Percentiles rank a stretch among this genome's conserved stretches.
Evolutionary conservation across 2,329 filamentous ascomycete genomes (phyloP).

Genomic region (Colletotrichum chlorophyti): DNA sequence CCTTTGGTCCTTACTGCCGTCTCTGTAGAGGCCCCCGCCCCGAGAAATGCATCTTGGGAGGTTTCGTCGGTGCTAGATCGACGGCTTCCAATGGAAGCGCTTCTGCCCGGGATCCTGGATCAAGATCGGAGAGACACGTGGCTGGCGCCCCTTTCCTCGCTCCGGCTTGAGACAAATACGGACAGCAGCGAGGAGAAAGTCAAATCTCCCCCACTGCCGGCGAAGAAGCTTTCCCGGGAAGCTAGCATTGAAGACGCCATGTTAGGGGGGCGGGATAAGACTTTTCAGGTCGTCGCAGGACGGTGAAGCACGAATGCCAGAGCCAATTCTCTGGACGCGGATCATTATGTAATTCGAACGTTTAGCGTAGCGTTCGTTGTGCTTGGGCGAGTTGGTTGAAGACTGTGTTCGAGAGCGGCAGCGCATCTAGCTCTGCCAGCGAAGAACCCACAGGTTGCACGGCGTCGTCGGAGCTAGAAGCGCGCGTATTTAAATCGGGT

Average conservation of each 20-base stretch:
- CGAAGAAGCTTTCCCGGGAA: neutral
- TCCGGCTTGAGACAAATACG: neutral
- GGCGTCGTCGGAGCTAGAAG: neutral
- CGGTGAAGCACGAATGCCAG: neutral
- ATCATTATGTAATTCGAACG: neutral
- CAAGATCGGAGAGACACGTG: neutral
- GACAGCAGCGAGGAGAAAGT: too few species aligned
- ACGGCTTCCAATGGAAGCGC: neutral
- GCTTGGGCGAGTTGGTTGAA: neutral
- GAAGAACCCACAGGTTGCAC: too few species aligned
- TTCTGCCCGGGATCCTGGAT: neutral
- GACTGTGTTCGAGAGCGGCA: too few species aligned
- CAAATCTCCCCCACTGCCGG: neutral
- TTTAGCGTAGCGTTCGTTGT: neutral
- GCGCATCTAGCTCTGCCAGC: too few species aligned
- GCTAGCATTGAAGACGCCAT: neutral
- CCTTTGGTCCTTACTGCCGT: neutral
- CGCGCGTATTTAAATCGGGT: neutral
- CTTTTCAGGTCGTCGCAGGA: neutral
- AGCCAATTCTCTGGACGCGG: neutral
- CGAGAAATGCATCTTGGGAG: too few species aligned
- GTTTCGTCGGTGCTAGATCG: slow-evolving; percentile 1
- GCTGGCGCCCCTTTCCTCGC: neutral
- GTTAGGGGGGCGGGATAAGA: neutral
- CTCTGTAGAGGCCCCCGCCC: too few species aligned